These are phyloP conservation scores for Aplosporella prunicola DNA, from an alignment of 2,329 filamentous ascomycete genomes.

Conservation along the genomic window DNA sequence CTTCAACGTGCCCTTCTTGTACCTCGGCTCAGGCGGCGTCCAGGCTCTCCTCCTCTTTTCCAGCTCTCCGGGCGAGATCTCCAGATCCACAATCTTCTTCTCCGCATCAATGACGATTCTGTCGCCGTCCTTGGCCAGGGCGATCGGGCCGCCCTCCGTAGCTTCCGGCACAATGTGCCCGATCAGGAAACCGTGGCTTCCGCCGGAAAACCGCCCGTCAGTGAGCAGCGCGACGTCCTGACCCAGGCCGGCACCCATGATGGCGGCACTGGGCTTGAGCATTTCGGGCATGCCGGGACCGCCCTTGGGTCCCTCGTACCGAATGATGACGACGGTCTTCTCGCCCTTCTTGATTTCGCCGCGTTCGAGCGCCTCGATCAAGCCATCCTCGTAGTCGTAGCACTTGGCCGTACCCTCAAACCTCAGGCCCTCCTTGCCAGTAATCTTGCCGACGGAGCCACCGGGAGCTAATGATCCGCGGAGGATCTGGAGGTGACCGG, in stretches of 20 bases:
- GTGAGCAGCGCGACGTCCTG: constrained; percentile 66
- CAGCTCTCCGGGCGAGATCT: constrained; percentile 56
- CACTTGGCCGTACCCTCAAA: constrained; percentile 63
- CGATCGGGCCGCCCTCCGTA: constrained; percentile 76
- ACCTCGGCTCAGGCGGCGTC: constrained; percentile 46
- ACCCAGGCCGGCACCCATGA: constrained; percentile 65
- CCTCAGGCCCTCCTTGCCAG: constrained; percentile 60
- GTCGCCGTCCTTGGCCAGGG: constrained; percentile 69
- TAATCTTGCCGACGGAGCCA: constrained; percentile 66
- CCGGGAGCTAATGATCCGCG: constrained; percentile 60
- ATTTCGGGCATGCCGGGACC: constrained; percentile 69
- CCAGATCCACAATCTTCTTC: constrained; percentile 54
- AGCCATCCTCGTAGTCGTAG: constrained; percentile 60
- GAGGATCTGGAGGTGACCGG: constrained; percentile 65
- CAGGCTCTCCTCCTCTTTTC: constrained; percentile 42
- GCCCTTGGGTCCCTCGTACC: constrained; percentile 65
- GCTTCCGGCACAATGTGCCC: constrained; percentile 84
- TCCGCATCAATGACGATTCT: constrained; percentile 74
- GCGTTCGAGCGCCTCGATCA: constrained; percentile 56
- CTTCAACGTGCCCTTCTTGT: constrained; percentile 48
- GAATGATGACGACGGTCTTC: constrained; percentile 67
- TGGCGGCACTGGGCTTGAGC: constrained; percentile 61
- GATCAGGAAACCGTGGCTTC: constrained; percentile 77
- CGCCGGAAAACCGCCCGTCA: constrained; percentile 69
- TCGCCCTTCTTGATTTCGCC: constrained; percentile 65